Evolutionary conservation across 148 eudicot species (phyloP).

Genomic region (Polygonum maritimum): DNA sequence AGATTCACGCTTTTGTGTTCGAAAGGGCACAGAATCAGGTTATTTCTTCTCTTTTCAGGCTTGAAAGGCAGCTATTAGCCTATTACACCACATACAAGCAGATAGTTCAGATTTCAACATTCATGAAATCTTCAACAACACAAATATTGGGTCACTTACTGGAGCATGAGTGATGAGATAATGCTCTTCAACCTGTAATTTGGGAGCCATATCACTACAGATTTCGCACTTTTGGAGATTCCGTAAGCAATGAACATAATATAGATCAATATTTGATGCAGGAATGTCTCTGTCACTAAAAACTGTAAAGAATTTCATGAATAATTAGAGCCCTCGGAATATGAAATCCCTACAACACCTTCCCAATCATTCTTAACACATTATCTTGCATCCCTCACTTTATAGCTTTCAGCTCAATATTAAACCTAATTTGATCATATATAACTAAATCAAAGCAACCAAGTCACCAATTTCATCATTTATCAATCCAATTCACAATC

Average conservation of each 20-base stretch:
- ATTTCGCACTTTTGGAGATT: conserved; percentile 80
- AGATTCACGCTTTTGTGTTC: neutral
- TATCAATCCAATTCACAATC: neutral
- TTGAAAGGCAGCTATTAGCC: neutral
- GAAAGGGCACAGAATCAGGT: neutral
- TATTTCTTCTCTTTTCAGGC: neutral
- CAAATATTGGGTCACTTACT: conserved; percentile 25
- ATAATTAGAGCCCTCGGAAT: neutral
- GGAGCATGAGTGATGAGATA: conserved; percentile 79
- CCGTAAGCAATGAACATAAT: conserved; percentile 78
- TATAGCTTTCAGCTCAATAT: neutral
- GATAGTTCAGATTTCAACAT: neutral
- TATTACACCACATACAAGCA: neutral
- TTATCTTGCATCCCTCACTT: neutral
- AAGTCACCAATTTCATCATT: too few relatives aligned
- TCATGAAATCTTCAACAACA: neutral
- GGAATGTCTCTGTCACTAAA: conserved; percentile 77
- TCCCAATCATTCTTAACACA: neutral
- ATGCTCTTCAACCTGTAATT: conserved; percentile 66
- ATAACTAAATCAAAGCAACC: neutral
- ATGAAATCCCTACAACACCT: neutral
- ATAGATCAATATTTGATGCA: conserved; percentile 65
- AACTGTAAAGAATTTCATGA: neutral
- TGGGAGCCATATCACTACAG: conserved; percentile 75
- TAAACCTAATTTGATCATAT: neutral